phyloP scores from a whole-genome alignment of 148 eudicot genomes.

The Rhododendron molle region DNA sequence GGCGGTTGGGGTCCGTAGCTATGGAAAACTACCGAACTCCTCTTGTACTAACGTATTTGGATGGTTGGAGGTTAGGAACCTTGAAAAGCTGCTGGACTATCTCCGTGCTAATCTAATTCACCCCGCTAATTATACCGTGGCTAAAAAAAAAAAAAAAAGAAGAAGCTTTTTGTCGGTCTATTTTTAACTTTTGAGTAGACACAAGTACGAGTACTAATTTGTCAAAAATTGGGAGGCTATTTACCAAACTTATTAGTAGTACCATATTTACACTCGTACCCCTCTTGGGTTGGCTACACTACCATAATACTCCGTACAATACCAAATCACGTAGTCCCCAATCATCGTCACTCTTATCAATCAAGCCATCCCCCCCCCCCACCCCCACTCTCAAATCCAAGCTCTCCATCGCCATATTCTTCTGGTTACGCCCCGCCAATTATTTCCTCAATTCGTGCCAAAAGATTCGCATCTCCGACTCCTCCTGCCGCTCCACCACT shows the following conservation, averaged over 20 bases:
- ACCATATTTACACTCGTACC: background rate
- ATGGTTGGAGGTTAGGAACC: too few species aligned
- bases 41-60: too few species aligned
- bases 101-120: too few species aligned
- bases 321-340: slow-evolving; percentile 7
- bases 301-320: background rate
- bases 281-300: background rate
- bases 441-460: background rate
- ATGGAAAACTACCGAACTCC: too few species aligned
- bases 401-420: background rate
- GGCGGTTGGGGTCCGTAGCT: too few species aligned
- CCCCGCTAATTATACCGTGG: too few species aligned
- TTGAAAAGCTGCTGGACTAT: too few species aligned
- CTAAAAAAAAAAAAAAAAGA: too few species aligned
- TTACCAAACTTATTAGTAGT: background rate
- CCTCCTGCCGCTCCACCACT: background rate
- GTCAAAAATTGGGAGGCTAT: background rate
- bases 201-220: background rate
- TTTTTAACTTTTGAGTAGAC: background rate
- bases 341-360: background rate
- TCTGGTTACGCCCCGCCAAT: background rate
- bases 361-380: background rate
- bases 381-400: slow-evolving; percentile 4
- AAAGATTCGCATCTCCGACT: background rate
- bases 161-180: background rate